Base-by-base conservation (phyloP, 139 green algal species). In the Raphidocelis subcapitata region DNA sequence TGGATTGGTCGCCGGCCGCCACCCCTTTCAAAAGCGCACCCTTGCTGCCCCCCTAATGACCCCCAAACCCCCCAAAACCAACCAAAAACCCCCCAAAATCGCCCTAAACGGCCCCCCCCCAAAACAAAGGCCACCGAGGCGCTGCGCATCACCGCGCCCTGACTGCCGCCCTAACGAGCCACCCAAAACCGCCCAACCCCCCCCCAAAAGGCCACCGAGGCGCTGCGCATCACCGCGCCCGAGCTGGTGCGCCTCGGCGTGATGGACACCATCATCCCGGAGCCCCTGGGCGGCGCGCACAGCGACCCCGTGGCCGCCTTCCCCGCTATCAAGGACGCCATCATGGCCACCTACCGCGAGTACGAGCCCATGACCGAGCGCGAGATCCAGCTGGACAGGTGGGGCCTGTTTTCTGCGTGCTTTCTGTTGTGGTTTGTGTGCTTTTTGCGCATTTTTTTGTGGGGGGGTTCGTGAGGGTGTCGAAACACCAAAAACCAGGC, bases 241-340 rank as follows among this genome's bases (percentile, higher is more conserved):
- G 90, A 98, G 74, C 83, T 98, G 37, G 56, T 94, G 36, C 82
- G 86, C 29, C 89, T 97, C 35, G 85, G 86, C 15, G 87, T 98
- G 2, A 94, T 97, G 86, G 94, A 98, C 75, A 83, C 89, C 57
- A 83, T 96, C 44, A 85, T 98, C 26, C 89, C 89, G 14, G 93
- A 98, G 87, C 93, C 94, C 0, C 77, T 97, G 67, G 94, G 94
- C 18, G 94, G 91, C 20, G 92, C 94, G 1, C 94, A 98, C 81
- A 67, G 77, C 15, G 88, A 98, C 83, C 94, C 94, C 46, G 84
- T 95, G 73, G 69, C 64, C 10, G 81, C 84, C 46, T 98, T 98
- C 83, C 88, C 91, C n/a, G 76, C 80, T 46, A 91, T 98, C 69
- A 95, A 93, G 84, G 80, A 92, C 23, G 77, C 87, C 26, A 83